These are phyloP conservation scores for Monosporascus sp. DNA, from an alignment of 2,329 filamentous ascomycete genomes.

Conservation along the genomic window DNA sequence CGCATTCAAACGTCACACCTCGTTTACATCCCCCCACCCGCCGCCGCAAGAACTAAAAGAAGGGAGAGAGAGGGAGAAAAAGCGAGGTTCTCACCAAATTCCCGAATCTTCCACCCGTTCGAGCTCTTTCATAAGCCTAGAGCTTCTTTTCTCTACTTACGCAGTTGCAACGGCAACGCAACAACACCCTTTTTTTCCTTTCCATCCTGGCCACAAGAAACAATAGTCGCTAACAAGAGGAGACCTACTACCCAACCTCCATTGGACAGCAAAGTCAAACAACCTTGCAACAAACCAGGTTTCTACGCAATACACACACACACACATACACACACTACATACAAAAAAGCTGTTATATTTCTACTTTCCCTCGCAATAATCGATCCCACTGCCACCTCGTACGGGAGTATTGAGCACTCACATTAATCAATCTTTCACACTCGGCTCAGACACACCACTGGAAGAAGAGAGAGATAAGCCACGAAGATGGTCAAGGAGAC, in stretches of 20 bases:
- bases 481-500: conserved; percentile 84
- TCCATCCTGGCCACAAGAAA: background rate
- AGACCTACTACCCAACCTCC: background rate
- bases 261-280: background rate
- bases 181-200: background rate
- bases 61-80: background rate
- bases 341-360: background rate
- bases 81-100: conserved; percentile 1
- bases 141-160: background rate
- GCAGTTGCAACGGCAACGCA: background rate
- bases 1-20: background rate
- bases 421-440: conserved; percentile 3
- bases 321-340: background rate
- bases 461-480: conserved; percentile 8
- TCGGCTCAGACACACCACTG: conserved; percentile 1
- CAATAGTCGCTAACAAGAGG: background rate
- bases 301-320: background rate
- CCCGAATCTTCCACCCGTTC: conserved; percentile 10
- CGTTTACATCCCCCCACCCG: background rate
- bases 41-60: background rate
- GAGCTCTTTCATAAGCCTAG: background rate
- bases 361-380: background rate
- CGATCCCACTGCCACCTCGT: too few relatives aligned
- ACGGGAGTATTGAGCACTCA: background rate
- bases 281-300: background rate